phyloP scores from a whole-genome alignment of 2,329 filamentous ascomycete genomes.

The Coniella vitis region DNA sequence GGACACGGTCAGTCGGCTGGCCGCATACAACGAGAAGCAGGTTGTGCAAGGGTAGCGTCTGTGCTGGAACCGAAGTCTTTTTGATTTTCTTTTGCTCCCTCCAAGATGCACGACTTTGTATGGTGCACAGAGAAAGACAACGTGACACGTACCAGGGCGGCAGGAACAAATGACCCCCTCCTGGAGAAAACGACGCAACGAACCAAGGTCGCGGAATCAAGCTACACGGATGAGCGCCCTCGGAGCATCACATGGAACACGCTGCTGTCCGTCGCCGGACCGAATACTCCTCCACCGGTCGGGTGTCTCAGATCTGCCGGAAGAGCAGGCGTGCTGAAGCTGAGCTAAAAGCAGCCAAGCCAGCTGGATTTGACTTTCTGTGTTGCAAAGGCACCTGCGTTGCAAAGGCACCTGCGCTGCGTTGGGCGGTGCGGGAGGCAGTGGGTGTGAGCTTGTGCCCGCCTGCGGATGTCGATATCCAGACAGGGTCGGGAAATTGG shows the following conservation, averaged over 20 bases:
- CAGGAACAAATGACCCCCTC: slow-evolving; percentile 22
- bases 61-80: slow-evolving; percentile 10
- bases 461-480: slow-evolving; percentile 2
- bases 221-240: slow-evolving; percentile 33
- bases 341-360: slow-evolving; percentile 12
- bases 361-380: no score
- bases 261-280: slow-evolving; percentile 32
- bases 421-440: slow-evolving; percentile 4
- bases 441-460: background rate
- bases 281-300: slow-evolving; percentile 22
- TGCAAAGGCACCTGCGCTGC: slow-evolving; percentile 13
- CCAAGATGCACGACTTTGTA: slow-evolving; percentile 1
- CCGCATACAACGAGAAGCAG: slow-evolving; percentile 14
- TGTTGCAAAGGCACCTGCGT: slow-evolving; percentile 14
- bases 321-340: slow-evolving; percentile 6
- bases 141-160: slow-evolving; percentile 34
- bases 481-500: slow-evolving; percentile 3
- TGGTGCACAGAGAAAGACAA: slow-evolving; percentile 19
- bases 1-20: slow-evolving; percentile 22
- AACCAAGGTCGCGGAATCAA: slow-evolving; percentile 31
- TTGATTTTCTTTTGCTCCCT: background rate
- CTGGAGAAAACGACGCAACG: slow-evolving; percentile 29
- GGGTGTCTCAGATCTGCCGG: slow-evolving; percentile 19
- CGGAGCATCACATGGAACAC: slow-evolving; percentile 37
- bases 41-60: slow-evolving; percentile 12